These are phyloP conservation scores for Annulohypoxylon truncatum DNA, from an alignment of 2,329 filamentous ascomycete genomes.

Conservation along the genomic window DNA sequence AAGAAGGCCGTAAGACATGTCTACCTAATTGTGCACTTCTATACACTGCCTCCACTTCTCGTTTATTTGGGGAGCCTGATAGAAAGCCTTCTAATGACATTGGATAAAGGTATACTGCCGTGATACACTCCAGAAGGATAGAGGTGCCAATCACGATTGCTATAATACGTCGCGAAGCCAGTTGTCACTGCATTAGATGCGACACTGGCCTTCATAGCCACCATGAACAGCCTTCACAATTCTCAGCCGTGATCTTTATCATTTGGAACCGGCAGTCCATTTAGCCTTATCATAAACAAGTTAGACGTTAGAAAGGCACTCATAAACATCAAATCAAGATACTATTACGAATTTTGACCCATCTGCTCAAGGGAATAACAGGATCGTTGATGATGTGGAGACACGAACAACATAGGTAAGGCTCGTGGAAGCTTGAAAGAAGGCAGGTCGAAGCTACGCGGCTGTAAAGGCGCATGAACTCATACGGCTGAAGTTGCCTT, in stretches of 20 bases:
- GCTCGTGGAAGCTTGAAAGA: slow-evolving; percentile 30
- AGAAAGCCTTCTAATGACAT: neutral
- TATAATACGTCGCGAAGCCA: neutral
- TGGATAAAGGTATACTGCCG: neutral
- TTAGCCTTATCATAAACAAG: neutral
- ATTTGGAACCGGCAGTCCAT: neutral
- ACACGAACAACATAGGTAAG: slow-evolving; percentile 20
- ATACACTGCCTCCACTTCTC: slow-evolving; percentile 10
- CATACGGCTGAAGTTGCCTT: slow-evolving; percentile 38
- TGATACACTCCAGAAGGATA: neutral
- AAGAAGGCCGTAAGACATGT: neutral
- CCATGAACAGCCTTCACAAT: neutral
- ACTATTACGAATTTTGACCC: neutral
- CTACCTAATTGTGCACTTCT: neutral
- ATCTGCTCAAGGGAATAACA: neutral
- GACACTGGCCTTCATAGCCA: slow-evolving; percentile 2
- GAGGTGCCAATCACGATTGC: neutral
- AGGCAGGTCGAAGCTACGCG: slow-evolving; percentile 34
- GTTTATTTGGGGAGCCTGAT: neutral
- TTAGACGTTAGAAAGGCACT: no score
- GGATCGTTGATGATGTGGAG: slow-evolving; percentile 12
- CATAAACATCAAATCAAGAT: neutral
- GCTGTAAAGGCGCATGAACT: slow-evolving; percentile 33
- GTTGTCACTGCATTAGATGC: neutral
- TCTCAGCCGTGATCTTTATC: neutral